phyloP scores from a whole-genome alignment of 129 eudicot species.

The Saussurea involucrata region DNA sequence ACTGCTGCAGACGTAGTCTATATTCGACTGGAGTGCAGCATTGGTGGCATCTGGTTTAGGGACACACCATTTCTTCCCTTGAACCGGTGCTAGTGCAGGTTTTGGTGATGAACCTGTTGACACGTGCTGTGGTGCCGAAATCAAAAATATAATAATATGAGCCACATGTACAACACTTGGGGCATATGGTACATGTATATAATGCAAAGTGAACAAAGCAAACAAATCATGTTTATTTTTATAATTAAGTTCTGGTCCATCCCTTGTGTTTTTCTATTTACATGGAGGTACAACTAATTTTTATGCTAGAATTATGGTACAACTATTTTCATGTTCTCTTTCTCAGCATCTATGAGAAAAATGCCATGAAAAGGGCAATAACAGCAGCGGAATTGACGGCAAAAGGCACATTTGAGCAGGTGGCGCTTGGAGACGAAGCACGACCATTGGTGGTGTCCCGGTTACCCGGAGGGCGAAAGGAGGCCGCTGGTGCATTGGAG shows the following conservation, averaged over 20 bases:
- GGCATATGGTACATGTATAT: neutral
- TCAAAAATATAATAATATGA: conserved; percentile 1
- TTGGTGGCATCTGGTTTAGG: conserved; percentile 58
- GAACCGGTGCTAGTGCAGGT: conserved; percentile 37
- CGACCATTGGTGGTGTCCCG: neutral
- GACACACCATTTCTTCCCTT: conserved; percentile 69
- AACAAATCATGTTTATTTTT: neutral
- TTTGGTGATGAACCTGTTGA: conserved; percentile 38
- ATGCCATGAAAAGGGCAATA: neutral
- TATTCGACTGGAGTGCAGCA: conserved; percentile 61
- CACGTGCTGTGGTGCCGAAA: conserved; percentile 8
- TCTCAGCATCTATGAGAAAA: neutral
- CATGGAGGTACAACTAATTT: neutral
- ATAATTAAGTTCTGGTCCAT: conserved; percentile 1
- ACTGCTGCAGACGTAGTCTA: conserved; percentile 76
- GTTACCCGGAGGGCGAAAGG: neutral
- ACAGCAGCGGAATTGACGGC: neutral
- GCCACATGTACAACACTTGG: conserved; percentile 2
- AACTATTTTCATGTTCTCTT: neutral
- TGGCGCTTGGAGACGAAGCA: conserved; percentile 13
- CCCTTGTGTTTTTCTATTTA: neutral
- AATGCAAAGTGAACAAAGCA: neutral
- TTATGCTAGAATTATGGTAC: neutral
- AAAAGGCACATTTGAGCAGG: conserved; percentile 7
- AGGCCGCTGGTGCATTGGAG: conserved; percentile 2